Conservation (phyloP, 179 eudicot genomes). For the Patellifolia procumbens region DNA sequence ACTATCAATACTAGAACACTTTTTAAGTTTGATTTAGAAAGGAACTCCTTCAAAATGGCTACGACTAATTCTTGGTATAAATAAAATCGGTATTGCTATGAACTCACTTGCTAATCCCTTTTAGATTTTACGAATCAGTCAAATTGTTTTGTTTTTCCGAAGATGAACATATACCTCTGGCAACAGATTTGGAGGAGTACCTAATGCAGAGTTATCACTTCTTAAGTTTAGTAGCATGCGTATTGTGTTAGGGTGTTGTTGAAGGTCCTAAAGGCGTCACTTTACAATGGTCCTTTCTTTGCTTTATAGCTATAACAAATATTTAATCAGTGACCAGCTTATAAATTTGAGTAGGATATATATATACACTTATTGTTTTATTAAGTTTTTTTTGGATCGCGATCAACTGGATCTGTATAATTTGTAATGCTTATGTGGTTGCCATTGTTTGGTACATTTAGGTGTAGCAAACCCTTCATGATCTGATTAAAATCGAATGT, state of each 20-base stretch:
- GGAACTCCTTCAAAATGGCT: background rate
- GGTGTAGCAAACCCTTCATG: slow-evolving; percentile 8
- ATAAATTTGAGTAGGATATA: background rate
- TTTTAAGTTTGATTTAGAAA: background rate
- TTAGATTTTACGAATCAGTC: no score
- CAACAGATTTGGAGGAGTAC: background rate
- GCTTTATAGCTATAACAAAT: background rate
- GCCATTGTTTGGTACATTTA: background rate
- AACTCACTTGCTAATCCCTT: no score
- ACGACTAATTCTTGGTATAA: background rate
- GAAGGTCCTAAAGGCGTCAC: background rate
- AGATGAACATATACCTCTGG: background rate
- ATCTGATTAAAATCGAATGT: background rate
- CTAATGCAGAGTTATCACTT: background rate
- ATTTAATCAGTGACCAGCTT: background rate
- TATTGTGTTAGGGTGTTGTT: background rate
- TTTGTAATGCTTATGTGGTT: background rate
- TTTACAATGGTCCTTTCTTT: background rate
- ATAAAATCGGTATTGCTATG: background rate
- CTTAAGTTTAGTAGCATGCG: background rate
- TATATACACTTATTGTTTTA: background rate
- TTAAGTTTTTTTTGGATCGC: background rate
- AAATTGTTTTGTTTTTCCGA: background rate
- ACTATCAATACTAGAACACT: background rate
- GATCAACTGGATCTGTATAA: background rate